Percentiles rank a stretch among this genome's conserved stretches.
phyloP scores from a whole-genome alignment of 345 rosid genomes.

The Raphanus sativus region DNA sequence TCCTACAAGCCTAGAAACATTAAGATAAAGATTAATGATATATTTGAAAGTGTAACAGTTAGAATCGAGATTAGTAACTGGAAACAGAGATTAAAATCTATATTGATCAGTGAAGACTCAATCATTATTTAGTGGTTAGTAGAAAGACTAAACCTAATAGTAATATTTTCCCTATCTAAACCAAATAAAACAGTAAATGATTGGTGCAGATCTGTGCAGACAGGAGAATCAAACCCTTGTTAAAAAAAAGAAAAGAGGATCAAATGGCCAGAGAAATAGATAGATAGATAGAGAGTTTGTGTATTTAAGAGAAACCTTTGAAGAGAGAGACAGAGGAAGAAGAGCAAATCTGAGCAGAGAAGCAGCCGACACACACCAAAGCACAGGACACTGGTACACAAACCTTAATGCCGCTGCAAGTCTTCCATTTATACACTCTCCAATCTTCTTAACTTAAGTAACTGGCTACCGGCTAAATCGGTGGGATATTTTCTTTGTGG shows the following conservation, averaged over 20 bases:
- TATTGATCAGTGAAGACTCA: neutral
- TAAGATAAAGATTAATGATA: neutral
- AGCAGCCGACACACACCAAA: slow-evolving; percentile 35
- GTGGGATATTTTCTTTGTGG: neutral
- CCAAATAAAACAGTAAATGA: neutral
- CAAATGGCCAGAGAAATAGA: neutral
- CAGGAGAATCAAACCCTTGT: neutral
- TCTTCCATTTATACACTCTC: slow-evolving; percentile 11
- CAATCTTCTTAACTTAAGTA: neutral
- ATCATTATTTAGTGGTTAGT: neutral
- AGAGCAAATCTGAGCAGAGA: slow-evolving; percentile 13
- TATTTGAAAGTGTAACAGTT: neutral
- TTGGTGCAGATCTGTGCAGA: slow-evolving; percentile 10
- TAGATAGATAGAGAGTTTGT: neutral
- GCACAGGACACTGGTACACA: slow-evolving; percentile 10
- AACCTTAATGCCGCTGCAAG: slow-evolving; percentile 16
- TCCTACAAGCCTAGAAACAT: slow-evolving; percentile 19
- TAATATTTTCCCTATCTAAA: neutral
- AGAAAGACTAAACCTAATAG: neutral
- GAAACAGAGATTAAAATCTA: neutral
- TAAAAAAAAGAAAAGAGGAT: neutral
- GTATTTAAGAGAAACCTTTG: slow-evolving; percentile 18
- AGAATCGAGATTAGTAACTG: neutral
- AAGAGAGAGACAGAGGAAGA: neutral
- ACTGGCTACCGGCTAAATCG: slow-evolving; percentile 26